Percentiles rank a stretch among this genome's conserved stretches.
phyloP scores from a whole-genome alignment of 2,329 filamentous ascomycete species.

The Cercospora zeae-maydis region DNA sequence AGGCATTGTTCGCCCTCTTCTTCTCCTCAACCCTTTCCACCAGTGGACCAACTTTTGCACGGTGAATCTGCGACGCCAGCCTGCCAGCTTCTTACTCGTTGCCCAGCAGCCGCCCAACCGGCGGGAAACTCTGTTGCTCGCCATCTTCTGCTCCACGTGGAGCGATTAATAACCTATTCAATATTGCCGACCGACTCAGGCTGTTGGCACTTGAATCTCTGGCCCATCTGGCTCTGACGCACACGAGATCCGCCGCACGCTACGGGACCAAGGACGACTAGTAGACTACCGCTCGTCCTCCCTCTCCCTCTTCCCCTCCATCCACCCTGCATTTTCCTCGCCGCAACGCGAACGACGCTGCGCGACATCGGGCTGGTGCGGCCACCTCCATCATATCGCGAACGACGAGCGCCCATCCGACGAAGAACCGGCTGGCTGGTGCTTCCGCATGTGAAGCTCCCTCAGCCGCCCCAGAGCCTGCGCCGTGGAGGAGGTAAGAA shows the following conservation, averaged over 20 bases:
- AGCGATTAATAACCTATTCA: not conserved
- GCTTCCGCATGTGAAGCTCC: slow-evolving; percentile 20
- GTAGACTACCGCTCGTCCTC: not conserved
- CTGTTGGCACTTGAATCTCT: not conserved
- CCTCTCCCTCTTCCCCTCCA: not conserved
- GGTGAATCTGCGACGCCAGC: not conserved
- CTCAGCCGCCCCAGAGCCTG: slow-evolving; percentile 6
- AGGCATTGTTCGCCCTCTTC: not conserved
- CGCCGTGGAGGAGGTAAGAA: slow-evolving; percentile 18
- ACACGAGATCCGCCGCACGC: not conserved
- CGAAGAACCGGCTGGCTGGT: slow-evolving; percentile 19
- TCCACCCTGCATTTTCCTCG: not conserved
- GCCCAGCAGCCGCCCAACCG: not conserved
- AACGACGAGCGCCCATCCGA: slow-evolving; percentile 12
- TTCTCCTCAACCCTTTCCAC: not conserved
- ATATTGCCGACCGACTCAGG: not conserved
- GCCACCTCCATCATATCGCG: slow-evolving; percentile 7
- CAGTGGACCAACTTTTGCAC: not conserved
- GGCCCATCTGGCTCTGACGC: not conserved
- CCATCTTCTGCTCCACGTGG: slow-evolving; percentile 1
- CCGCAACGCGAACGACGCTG: not conserved
- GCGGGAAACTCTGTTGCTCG: slow-evolving; percentile 1
- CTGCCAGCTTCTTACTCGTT: not conserved
- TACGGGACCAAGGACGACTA: not conserved
- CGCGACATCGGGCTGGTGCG: not conserved